Base-by-base conservation (phyloP, 2,329 filamentous ascomycete genomes). In the Aaosphaeria arxii region DNA sequence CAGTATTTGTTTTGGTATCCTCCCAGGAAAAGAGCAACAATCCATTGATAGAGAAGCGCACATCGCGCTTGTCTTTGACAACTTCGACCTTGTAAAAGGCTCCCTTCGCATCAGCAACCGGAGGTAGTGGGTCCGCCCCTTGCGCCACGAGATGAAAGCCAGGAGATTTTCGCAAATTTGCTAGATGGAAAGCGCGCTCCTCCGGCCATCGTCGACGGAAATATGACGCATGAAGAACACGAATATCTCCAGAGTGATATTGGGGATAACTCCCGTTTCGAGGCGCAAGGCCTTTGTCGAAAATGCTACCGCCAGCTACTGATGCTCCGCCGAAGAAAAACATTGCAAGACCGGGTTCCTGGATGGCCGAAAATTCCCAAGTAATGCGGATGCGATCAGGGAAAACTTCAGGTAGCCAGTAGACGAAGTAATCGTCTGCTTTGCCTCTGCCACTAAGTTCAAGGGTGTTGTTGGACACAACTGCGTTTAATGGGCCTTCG, bases 281-380 rank as follows among this genome's bases (percentile, higher is more conserved):
- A 6, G 59, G 56, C 40, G 49, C 51, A 0, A 67, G 51, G 30
- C 48, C 46, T 6, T 53, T 50, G 42, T 63, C 61, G 48, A 68
- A 68, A 50, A 67, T 63, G 51, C 58, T 56, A 32, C 58, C 58
- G 11, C 59, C 58, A 29, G 52, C 50, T 28, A 59, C 51, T 2
- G 62, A 55, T 6, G 60, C 54, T 29, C 63, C 64, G 43, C 62
- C 64, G 50, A 68, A 68, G 54, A 68, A 68, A 53, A 68, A 61
- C 61, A 68, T 66, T 38, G 64, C 64, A 6, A 68, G 57, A 4
- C 64, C 64, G 3, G 64, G 64, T 47, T 68, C 64, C 33, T 56
- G 50, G 38, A 57, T 51, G 3, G 64, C 61, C 6, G 58, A 58
- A 48, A 68, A 68, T 5, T 68, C 64, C 64, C 63, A 68, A 4